A percentile compares a stretch with the other conserved stretches of the same genome.
phyloP scores from a whole-genome alignment of 305 asterid species.

The Fraxinus sp. region DNA sequence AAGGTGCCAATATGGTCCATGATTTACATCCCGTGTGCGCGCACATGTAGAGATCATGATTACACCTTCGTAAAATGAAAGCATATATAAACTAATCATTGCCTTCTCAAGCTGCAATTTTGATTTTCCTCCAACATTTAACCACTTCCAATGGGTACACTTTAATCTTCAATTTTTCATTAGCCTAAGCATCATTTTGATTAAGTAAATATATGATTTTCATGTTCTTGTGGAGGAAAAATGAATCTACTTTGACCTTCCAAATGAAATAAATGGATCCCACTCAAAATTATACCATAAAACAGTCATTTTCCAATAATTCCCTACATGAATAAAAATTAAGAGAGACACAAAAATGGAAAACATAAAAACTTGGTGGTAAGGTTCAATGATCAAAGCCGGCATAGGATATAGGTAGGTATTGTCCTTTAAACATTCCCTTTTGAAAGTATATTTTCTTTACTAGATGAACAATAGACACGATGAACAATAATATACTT shows the following conservation, averaged over 20 bases:
- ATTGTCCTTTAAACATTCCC: not conserved
- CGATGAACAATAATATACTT: not conserved
- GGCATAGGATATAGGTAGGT: not conserved
- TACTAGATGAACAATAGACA: not conserved
- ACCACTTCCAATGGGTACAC: not conserved
- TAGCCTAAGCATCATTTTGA: not conserved
- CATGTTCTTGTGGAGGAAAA: not conserved
- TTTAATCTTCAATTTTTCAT: not conserved
- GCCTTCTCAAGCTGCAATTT: not conserved
- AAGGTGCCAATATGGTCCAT: not conserved
- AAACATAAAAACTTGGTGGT: not conserved
- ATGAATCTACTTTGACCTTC: not conserved
- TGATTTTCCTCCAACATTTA: not conserved
- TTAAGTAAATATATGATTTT: not conserved
- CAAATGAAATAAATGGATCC: not conserved
- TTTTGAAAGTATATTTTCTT: not conserved
- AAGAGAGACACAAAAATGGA: not conserved
- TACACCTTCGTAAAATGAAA: not conserved
- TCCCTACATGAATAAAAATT: not conserved
- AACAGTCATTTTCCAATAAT: not conserved
- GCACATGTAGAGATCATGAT: not conserved
- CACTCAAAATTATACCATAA: not conserved
- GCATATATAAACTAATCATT: not conserved
- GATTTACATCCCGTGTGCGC: not conserved
- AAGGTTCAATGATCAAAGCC: not conserved